These are phyloP conservation scores for Teunomyces kruisii DNA, from an alignment of 805 yeast genomes.

Conservation along the genomic window DNA sequence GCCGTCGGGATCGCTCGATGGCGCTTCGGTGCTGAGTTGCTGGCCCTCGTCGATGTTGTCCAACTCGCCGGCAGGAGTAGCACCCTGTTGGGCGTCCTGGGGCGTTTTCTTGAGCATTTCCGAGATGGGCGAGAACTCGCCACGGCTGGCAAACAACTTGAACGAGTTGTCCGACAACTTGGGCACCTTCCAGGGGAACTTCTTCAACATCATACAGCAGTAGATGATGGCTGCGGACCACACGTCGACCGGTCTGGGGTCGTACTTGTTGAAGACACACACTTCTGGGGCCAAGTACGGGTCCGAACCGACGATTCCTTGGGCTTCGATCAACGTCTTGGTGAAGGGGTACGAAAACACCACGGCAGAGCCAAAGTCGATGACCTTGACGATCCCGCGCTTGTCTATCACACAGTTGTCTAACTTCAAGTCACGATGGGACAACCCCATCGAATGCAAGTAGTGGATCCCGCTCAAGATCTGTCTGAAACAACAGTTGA, in stretches of 20 bases:
- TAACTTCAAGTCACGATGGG: conserved; percentile 87
- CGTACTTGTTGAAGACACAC: conserved; percentile 76
- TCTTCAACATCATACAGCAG: conserved; percentile 87
- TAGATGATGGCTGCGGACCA: conserved; percentile 92
- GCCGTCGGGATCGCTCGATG: conserved; percentile 21
- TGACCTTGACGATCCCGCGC: conserved; percentile 83
- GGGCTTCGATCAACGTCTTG: conserved; percentile 68
- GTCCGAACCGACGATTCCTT: conserved; percentile 86
- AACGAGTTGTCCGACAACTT: conserved; percentile 78
- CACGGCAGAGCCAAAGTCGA: conserved; percentile 92
- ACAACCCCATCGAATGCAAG: conserved; percentile 79
- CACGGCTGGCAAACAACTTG: conserved; percentile 75
- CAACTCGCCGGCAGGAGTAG: conserved; percentile 9
- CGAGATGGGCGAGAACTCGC: conserved; percentile 60
- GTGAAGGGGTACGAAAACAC: conserved; percentile 87
- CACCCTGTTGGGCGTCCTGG: conserved; percentile 21
- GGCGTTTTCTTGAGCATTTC: conserved; percentile 59
- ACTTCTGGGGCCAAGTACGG: conserved; percentile 94
- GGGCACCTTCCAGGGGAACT: conserved; percentile 95
- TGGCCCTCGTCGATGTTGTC: conserved; percentile 12
- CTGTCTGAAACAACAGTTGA: conserved; percentile 88
- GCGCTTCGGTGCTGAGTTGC: conserved; percentile 15
- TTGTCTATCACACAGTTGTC: conserved; percentile 88
- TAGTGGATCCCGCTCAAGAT: conserved; percentile 78
- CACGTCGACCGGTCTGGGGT: conserved; percentile 90